phyloP scores from a whole-genome alignment of 73 alveolate genomes.

The Blepharisma stoltei region DNA sequence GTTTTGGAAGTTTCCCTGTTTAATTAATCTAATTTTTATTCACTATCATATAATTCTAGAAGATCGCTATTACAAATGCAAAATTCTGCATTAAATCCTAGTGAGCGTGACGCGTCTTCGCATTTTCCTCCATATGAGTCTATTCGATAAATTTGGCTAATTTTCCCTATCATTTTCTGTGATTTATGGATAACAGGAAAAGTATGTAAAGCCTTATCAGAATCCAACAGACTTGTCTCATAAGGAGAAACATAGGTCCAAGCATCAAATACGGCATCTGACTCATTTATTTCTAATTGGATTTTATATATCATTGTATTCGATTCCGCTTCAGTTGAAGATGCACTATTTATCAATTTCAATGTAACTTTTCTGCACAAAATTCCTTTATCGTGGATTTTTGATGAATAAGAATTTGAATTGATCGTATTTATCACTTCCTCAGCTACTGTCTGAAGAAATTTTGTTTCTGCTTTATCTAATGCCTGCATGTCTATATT shows the following conservation, averaged over 20 bases:
- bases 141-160: neutral
- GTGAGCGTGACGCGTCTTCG: neutral
- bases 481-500: neutral
- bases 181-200: neutral
- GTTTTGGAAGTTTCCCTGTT: too few species aligned
- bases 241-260: neutral
- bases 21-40: too few species aligned
- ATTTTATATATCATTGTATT: too few species aligned
- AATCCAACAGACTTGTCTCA: neutral
- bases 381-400: too few species aligned
- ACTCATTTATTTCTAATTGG: too few species aligned
- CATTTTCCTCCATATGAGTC: slow-evolving; percentile 25
- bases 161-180: neutral
- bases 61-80: slow-evolving; percentile 4
- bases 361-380: too few species aligned
- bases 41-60: too few species aligned
- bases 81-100: neutral
- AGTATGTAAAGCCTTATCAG: too few species aligned
- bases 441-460: neutral
- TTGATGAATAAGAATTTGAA: neutral
- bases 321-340: too few species aligned
- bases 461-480: neutral
- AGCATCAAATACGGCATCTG: neutral
- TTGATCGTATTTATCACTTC: neutral
- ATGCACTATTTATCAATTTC: too few species aligned